Evolutionary conservation across 495 filamentous ascomycete species (phyloP), one percentile per base, ranked within the genome.

Genomic region (Cercophora samala): DNA sequence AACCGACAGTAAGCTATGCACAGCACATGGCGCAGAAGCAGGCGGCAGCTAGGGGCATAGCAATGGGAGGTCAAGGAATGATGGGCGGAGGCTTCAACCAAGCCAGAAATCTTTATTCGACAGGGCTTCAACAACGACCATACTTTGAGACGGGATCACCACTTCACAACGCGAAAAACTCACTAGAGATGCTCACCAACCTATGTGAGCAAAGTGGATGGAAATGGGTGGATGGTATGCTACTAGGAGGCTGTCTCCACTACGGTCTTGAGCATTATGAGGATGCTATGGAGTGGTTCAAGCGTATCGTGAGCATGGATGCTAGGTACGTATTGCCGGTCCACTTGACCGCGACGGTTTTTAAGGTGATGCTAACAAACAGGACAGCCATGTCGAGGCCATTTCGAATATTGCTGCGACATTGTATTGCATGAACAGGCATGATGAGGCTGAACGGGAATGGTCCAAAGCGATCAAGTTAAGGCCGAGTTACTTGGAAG

Each of bases 141-240:
- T 69, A 64, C 42, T 63, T 63, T 19, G 70, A 76, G 15, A 54
- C 68, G 51, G 54, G 53, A 18, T 77, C 78, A 5, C 74, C 80
- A 61, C 68, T 83, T 72, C 66, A 75, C n/a, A 74, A 71, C 46
- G 93, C 93, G 2, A 85, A 82, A 62, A 82, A 86, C 18, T 90
- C 93, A 42, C 77, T 97, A 52, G 90, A 95, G 32, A 89, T 93
- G 76, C 80, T 99, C 13, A 90, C 88, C 29, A 87, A 87, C 69
- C 79, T 97, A 25, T 97, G 93, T 76, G 88, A 88, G 70, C 91
- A 97, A 72, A 94, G 92, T 73, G 85, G 85, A 18, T 97, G 94
- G 93, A 86, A 89, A 70, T 99, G 95, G 95, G 87, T 94, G 64
- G 94, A 98, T 76, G 95, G 96, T 18, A 96, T 99, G 85, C 81